These are phyloP conservation scores for Ascoidea tarda DNA, from an alignment of 805 yeast genomes.

Conservation along the genomic window DNA sequence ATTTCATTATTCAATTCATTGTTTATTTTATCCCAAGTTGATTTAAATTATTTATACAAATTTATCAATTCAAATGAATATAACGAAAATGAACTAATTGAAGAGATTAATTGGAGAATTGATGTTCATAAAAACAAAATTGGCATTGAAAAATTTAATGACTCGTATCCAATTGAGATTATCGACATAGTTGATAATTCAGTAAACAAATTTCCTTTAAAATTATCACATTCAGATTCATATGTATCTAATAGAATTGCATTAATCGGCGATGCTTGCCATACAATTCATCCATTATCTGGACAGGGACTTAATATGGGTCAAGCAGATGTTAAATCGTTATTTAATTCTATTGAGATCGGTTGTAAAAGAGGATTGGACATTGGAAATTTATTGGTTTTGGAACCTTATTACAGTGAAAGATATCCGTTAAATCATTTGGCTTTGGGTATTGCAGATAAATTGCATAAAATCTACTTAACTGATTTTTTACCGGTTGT, in stretches of 20 bases:
- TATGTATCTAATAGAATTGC: slow-evolving; percentile 80
- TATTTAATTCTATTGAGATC: slow-evolving; percentile 52
- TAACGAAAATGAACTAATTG: slow-evolving; percentile 31
- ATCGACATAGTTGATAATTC: slow-evolving; percentile 43
- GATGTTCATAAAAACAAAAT: slow-evolving; percentile 20
- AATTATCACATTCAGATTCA: slow-evolving; percentile 79
- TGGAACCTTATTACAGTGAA: slow-evolving; percentile 81
- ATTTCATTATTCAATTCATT: slow-evolving; percentile 73
- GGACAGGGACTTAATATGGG: slow-evolving; percentile 99
- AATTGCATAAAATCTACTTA: slow-evolving; percentile 75
- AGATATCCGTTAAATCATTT: slow-evolving; percentile 71
- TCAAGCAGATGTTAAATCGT: slow-evolving; percentile 72
- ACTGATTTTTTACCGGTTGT: slow-evolving; percentile 66
- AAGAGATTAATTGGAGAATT: slow-evolving; percentile 66
- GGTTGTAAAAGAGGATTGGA: slow-evolving; percentile 75
- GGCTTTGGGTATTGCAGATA: slow-evolving; percentile 80
- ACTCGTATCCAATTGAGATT: slow-evolving; percentile 54
- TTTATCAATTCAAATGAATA: slow-evolving; percentile 18
- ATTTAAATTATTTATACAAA: slow-evolving; percentile 55
- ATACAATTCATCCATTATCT: slow-evolving; percentile 92
- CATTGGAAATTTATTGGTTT: slow-evolving; percentile 65
- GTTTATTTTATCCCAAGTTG: slow-evolving; percentile 63
- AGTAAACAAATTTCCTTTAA: slow-evolving; percentile 81
- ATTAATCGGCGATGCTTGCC: slow-evolving; percentile 96
- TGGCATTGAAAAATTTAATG: slow-evolving; percentile 33